These are phyloP conservation scores for Vigna mungo DNA, from an alignment of 306 rosid species.

Conservation along the genomic window DNA sequence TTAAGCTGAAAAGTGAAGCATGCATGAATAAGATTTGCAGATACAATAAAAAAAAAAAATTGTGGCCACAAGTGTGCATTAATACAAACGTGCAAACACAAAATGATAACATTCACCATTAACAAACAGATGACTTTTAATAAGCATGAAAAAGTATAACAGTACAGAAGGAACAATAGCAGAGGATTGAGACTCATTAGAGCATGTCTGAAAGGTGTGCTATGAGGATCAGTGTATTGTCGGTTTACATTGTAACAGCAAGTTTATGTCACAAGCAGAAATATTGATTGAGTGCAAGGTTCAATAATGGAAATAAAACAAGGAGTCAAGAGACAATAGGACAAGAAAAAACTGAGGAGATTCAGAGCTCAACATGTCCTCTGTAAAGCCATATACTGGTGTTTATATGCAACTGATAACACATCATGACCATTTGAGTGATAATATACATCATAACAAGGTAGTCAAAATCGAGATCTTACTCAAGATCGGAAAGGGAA, in stretches of 20 bases:
- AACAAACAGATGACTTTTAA: not conserved
- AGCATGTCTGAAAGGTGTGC: constrained; percentile 2
- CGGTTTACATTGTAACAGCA: constrained; percentile 15
- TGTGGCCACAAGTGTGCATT: constrained; percentile 3
- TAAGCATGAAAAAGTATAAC: not conserved
- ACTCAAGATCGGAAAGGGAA: too few species aligned
- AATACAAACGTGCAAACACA: not conserved
- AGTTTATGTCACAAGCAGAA: constrained; percentile 1
- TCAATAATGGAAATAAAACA: not conserved
- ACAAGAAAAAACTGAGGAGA: constrained; percentile 18
- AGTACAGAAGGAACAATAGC: constrained; percentile 3
- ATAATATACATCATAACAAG: not conserved
- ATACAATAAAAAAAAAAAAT: not conserved
- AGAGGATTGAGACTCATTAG: not conserved
- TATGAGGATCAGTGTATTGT: not conserved
- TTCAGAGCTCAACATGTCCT: not conserved
- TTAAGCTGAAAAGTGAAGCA: constrained; percentile 33
- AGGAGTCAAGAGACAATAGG: not conserved
- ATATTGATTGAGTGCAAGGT: not conserved
- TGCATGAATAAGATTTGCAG: not conserved
- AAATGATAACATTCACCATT: constrained; percentile 27
- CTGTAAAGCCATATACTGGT: constrained; percentile 12
- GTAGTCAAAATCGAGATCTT: too few species aligned
- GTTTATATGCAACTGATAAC: not conserved
- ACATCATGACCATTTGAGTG: constrained; percentile 2